These are phyloP conservation scores for Pseudocercospora musae DNA, from an alignment of 2,329 filamentous ascomycete genomes.

Conservation along the genomic window DNA sequence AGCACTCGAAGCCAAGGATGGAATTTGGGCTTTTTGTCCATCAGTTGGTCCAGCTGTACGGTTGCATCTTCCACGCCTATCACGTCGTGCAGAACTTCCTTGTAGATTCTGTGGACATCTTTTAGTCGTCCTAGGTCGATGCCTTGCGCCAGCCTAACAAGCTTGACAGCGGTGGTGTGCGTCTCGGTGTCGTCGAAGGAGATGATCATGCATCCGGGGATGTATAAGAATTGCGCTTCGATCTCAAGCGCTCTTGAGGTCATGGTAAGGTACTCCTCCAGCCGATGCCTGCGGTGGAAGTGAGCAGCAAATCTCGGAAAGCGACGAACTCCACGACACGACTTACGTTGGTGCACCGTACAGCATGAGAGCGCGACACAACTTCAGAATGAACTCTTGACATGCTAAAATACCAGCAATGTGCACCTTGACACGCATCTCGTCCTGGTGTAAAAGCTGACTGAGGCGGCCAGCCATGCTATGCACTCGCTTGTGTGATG, in stretches of 20 bases:
- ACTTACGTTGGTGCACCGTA: conserved; percentile 58
- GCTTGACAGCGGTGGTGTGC: conserved; percentile 74
- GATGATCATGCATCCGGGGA: conserved; percentile 91
- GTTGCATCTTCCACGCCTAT: conserved; percentile 69
- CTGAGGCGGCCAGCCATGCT: conserved; percentile 34
- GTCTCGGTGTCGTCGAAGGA: conserved; percentile 75
- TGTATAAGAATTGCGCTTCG: conserved; percentile 83
- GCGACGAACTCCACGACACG: neutral
- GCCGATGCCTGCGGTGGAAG: conserved; percentile 44
- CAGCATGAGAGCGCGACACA: conserved; percentile 82
- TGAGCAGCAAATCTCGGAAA: neutral
- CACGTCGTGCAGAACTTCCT: conserved; percentile 72
- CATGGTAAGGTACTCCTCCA: conserved; percentile 91
- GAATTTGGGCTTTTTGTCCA: conserved; percentile 55
- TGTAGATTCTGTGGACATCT: conserved; percentile 75
- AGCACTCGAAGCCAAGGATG: conserved; percentile 51
- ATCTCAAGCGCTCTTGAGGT: conserved; percentile 82
- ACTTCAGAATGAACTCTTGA: conserved; percentile 77
- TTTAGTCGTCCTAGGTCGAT: conserved; percentile 71
- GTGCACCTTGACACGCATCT: conserved; percentile 59
- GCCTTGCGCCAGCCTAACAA: conserved; percentile 65
- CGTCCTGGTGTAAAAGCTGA: conserved; percentile 37
- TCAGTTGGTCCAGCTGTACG: conserved; percentile 59
- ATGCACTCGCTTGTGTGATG: conserved; percentile 18
- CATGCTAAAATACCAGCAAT: conserved; percentile 69